These are phyloP conservation scores for Lactuca saligna DNA, from an alignment of 129 eudicot species.

Conservation along the genomic window DNA sequence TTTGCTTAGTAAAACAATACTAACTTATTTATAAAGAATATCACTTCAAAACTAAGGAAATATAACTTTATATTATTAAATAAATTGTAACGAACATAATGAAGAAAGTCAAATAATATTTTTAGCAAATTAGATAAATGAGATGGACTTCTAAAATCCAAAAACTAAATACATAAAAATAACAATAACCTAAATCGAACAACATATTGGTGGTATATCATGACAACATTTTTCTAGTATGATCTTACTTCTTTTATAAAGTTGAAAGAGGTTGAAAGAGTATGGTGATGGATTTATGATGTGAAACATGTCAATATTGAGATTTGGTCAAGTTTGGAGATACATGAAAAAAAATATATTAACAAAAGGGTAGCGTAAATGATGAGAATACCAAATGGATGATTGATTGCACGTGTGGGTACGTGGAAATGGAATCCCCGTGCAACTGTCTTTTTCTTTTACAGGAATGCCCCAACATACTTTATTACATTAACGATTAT, in stretches of 20 bases:
- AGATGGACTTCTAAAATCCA: too few species aligned
- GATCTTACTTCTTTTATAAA: neutral
- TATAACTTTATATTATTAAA: too few species aligned
- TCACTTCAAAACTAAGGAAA: too few species aligned
- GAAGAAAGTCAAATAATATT: too few species aligned
- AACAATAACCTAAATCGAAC: too few species aligned
- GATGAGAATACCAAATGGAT: constrained; percentile 34
- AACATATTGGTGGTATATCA: too few species aligned
- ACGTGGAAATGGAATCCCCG: constrained; percentile 47
- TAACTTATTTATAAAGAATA: too few species aligned
- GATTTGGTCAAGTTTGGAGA: constrained; percentile 42
- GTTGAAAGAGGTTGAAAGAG: constrained; percentile 9
- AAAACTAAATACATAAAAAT: too few species aligned
- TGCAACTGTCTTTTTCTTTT: constrained; percentile 44
- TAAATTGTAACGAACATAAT: too few species aligned
- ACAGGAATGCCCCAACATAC: constrained; percentile 32
- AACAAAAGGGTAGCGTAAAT: constrained; percentile 30
- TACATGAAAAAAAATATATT: neutral
- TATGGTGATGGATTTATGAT: constrained; percentile 11
- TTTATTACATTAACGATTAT: constrained; percentile 11
- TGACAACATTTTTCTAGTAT: too few species aligned
- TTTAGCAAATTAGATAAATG: too few species aligned
- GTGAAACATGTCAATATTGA: constrained; percentile 23
- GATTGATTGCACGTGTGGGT: constrained; percentile 49
- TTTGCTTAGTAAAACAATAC: too few species aligned